Base-by-base conservation (phyloP, 75 land plant species). In the Picea sitchensis region DNA sequence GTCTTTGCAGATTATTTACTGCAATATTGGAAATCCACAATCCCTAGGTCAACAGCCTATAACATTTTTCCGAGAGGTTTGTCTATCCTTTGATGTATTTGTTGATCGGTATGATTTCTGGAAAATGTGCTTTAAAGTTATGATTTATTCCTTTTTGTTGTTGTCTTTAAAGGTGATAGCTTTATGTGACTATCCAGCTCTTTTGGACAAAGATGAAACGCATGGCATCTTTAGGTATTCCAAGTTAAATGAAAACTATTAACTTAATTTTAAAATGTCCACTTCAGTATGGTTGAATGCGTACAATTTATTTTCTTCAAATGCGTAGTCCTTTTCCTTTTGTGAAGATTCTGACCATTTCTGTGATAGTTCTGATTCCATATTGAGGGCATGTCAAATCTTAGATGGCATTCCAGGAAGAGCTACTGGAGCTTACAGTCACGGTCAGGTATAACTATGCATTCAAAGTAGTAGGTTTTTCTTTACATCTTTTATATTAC, bases 11-110 rank as follows among this genome's bases (percentile, higher is more conserved):
- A 87, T 91, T 74, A 85, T 96, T 31, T 96, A 91, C 87, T 93
- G 95, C 81, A 95, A 95, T 65, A 93, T 98, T 87, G 99, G 99
- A 80, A 95, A 98, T 86, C 99, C 99, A 72, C 99, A 98, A 75
- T 88, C 98, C 64, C 92, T 98, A 80, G 96, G 98, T 67, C 99
- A 98, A 82, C 90, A 85, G 81, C 99, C 99, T 59, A 89, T 98
- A 58, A 93, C 98, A 13, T 95, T 98, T 77, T 98, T 98, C 86
- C 87, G 98, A 32, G 99, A 97, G 99, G 99, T 95, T 34, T 34
- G 58, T 59, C 18, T 76, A 20, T 58, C 17, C 6, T 51, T 51
- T 51, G 56, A 51, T 51, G 56, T 51, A 51, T 51, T 51, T 51
- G 56, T 51, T 51, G 56, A 51, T 51, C 1, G 56, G 11, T 51